Percentiles rank a stretch among this genome's conserved stretches.
Evolutionary conservation across 1,284 basidiomycete genomes (phyloP).

Genomic region (Farysia itapuensis): DNA sequence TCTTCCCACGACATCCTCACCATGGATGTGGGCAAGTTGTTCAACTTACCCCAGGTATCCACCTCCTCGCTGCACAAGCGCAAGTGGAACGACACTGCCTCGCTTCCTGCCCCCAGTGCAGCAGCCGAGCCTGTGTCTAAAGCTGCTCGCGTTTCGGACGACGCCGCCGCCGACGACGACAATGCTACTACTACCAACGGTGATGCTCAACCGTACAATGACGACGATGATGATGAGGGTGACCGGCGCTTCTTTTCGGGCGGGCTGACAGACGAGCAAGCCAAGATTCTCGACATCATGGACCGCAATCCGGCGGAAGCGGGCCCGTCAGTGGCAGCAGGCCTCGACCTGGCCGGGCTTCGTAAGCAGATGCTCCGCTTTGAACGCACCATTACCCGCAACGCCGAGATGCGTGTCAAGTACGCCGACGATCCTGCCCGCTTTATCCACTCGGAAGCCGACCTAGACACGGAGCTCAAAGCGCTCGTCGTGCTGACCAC

Average conservation of each 20-base stretch:
- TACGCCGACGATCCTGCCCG: constrained; percentile 64
- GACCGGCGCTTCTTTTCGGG: constrained; percentile 55
- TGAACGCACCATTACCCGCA: constrained; percentile 85
- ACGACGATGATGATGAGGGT: constrained; percentile 55
- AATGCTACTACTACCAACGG: constrained; percentile 14
- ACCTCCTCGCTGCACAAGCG: constrained; percentile 53
- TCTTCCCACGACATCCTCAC: no score
- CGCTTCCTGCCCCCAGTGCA: no score
- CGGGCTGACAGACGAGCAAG: constrained; percentile 52
- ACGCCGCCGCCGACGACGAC: constrained; percentile 28
- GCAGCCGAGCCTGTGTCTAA: not conserved
- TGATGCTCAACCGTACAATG: constrained; percentile 2
- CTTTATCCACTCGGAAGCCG: constrained; percentile 97
- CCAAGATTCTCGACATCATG: constrained; percentile 55
- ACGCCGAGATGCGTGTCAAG: constrained; percentile 81
- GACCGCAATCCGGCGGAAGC: constrained; percentile 7
- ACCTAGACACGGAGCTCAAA: constrained; percentile 83
- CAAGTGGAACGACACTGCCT: constrained; percentile 48
- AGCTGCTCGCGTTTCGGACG: not conserved
- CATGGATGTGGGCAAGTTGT: constrained; percentile 58
- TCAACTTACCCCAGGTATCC: constrained; percentile 55
- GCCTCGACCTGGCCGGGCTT: constrained; percentile 4
- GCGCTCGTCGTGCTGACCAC: constrained; percentile 82
- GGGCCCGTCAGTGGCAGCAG: not conserved
- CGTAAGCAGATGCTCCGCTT: constrained; percentile 77